Percentiles rank a stretch among this genome's conserved stretches.
Conservation (phyloP, 805 yeast genomes). For the Wickerhamiella domercqiae region DNA sequence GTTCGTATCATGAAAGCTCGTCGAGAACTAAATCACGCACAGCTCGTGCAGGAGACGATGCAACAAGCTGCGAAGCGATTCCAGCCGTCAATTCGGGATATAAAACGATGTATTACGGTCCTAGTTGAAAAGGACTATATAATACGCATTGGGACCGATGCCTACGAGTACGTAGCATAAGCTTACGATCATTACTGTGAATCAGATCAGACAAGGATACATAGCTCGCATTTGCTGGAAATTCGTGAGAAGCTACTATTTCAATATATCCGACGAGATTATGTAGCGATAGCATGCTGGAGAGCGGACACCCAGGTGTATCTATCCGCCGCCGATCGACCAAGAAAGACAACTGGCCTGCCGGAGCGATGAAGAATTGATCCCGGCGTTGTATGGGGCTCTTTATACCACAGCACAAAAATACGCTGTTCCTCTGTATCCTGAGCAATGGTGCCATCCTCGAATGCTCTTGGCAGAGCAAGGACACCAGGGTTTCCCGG, state of each 20-base stretch:
- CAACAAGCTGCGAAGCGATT: conserved; percentile 73
- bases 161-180: conserved; percentile 66
- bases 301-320: not conserved
- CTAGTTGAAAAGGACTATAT: conserved; percentile 78
- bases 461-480: conserved; percentile 53
- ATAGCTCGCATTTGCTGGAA: too few species aligned
- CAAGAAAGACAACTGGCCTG: not conserved
- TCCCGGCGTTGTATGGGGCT: not conserved
- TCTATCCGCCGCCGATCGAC: not conserved
- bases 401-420: conserved; percentile 60
- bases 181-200: not conserved
- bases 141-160: conserved; percentile 56
- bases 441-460: conserved; percentile 71
- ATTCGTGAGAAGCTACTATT: too few species aligned
- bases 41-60: conserved; percentile 72
- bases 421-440: conserved; percentile 66
- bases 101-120: conserved; percentile 71
- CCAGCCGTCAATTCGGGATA: conserved; percentile 70
- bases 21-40: conserved; percentile 60
- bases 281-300: not conserved
- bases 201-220: not conserved
- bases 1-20: conserved; percentile 95
- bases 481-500: conserved; percentile 37
- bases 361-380: not conserved
- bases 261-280: too few species aligned